phyloP scores from a whole-genome alignment of 179 eudicot species.

The Silene noctiflora region DNA sequence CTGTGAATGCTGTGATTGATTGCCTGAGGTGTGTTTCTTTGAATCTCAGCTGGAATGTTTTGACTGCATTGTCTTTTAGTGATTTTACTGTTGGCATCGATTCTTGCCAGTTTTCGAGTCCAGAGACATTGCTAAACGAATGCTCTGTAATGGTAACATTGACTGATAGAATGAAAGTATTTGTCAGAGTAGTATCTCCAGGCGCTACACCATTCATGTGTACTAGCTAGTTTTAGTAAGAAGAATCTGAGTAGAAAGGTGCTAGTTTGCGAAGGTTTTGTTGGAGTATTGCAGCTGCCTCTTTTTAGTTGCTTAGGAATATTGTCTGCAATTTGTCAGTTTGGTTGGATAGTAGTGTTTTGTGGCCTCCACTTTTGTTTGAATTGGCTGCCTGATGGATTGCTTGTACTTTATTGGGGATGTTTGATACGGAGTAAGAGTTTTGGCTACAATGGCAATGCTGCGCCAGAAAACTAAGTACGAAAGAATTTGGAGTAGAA shows the following conservation, averaged over 20 bases:
- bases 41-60: too few relatives aligned
- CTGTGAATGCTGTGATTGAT: background rate
- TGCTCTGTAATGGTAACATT: background rate
- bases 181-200: too few relatives aligned
- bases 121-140: background rate
- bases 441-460: background rate
- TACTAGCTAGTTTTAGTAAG: background rate
- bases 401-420: background rate
- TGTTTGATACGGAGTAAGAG: background rate
- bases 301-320: background rate
- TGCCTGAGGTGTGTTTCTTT: too few relatives aligned
- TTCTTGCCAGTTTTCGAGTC: too few relatives aligned
- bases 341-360: background rate
- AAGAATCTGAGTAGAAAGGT: background rate
- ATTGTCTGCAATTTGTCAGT: background rate
- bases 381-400: background rate
- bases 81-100: too few relatives aligned
- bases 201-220: background rate
- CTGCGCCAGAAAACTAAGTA: too few relatives aligned
- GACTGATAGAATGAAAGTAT: background rate
- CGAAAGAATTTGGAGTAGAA: too few relatives aligned
- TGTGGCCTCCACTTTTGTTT: background rate
- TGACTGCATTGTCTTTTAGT: too few relatives aligned
- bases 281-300: background rate
- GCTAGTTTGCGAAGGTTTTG: background rate